phyloP scores from a whole-genome alignment of 2,329 filamentous ascomycete genomes.

The Pseudogymnoascus sp. region DNA sequence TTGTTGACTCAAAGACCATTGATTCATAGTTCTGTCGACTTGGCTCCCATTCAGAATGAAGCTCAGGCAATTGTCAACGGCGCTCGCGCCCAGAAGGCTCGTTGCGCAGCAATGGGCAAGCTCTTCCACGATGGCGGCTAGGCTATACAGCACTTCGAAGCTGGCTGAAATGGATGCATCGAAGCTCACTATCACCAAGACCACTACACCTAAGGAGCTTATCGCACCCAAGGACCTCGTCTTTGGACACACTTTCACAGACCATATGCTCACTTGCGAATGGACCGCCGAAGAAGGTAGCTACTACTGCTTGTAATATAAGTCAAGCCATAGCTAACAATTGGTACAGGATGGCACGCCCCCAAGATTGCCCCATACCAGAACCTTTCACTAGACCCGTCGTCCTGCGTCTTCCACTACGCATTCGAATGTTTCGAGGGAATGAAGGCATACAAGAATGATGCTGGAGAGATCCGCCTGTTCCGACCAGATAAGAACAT shows the following conservation, averaged over 20 bases:
- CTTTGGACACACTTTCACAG: constrained; percentile 92
- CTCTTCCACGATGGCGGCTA: background rate
- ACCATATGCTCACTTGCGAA: constrained; percentile 94
- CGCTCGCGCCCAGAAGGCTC: constrained; percentile 1
- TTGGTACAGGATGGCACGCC: constrained; percentile 56
- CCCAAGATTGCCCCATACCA: constrained; percentile 88
- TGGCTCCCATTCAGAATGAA: constrained; percentile 5
- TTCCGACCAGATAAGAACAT: constrained; percentile 97
- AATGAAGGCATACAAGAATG: constrained; percentile 98
- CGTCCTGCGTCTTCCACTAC: constrained; percentile 97
- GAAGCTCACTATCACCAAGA: constrained; percentile 66
- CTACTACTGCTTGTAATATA: background rate
- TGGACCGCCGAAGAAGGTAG: constrained; percentile 68
- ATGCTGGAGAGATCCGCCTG: constrained; percentile 65
- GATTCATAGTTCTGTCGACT: background rate
- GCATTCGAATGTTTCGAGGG: constrained; percentile 97
- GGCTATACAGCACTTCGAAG: constrained; percentile 27
- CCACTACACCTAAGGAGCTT: constrained; percentile 64
- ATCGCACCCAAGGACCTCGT: constrained; percentile 71
- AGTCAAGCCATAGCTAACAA: background rate
- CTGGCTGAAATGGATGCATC: constrained; percentile 66
- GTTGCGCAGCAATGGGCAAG: background rate
- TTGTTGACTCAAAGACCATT: constrained; percentile 1
- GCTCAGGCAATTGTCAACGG: background rate
- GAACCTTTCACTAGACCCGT: constrained; percentile 92